Evolutionary conservation across 257 asterid genomes (phyloP).

Genomic region (Coffea eugenioides): DNA sequence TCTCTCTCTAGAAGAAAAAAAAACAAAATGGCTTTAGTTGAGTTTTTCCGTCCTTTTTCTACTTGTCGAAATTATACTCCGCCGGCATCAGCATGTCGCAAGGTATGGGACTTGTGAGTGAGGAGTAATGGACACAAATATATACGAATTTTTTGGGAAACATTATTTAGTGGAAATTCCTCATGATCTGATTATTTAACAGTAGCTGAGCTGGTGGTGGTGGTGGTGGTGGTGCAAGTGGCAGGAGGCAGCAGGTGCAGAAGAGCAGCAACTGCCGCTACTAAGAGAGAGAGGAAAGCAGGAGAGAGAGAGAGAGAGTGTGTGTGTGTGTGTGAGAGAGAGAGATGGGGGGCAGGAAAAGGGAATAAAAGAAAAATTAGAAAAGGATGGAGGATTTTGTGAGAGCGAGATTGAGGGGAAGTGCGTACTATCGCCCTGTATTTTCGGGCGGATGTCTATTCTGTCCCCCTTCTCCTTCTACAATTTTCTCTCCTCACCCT

Average conservation of each 20-base stretch:
- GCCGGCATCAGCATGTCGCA: too few relatives aligned
- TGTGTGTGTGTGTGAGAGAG: constrained; percentile 17
- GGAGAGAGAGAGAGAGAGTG: constrained; percentile 35
- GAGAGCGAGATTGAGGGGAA: constrained; percentile 3
- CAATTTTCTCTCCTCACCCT: constrained; percentile 76
- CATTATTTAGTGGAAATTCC: too few relatives aligned
- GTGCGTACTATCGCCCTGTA: constrained; percentile 62
- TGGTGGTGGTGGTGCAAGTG: constrained; percentile 44
- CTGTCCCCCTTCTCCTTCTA: constrained; percentile 76
- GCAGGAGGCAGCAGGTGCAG: constrained; percentile 55
- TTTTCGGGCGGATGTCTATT: constrained; percentile 94
- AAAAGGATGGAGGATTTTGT: not conserved
- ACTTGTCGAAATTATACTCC: constrained; percentile 39
- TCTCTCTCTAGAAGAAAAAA: constrained; percentile 32
- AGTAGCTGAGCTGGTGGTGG: not conserved
- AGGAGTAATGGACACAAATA: not conserved
- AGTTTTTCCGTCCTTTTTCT: constrained; percentile 9
- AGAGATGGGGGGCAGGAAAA: too few relatives aligned
- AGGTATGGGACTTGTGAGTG: not conserved
- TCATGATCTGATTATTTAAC: too few relatives aligned
- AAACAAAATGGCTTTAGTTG: constrained; percentile 17
- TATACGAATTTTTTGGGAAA: not conserved
- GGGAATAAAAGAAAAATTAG: not conserved
- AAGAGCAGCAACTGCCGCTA: constrained; percentile 43
- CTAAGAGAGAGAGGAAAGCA: constrained; percentile 33